phyloP scores from a whole-genome alignment of 768 basidiomycete genomes.

The Termitomyces sp. region DNA sequence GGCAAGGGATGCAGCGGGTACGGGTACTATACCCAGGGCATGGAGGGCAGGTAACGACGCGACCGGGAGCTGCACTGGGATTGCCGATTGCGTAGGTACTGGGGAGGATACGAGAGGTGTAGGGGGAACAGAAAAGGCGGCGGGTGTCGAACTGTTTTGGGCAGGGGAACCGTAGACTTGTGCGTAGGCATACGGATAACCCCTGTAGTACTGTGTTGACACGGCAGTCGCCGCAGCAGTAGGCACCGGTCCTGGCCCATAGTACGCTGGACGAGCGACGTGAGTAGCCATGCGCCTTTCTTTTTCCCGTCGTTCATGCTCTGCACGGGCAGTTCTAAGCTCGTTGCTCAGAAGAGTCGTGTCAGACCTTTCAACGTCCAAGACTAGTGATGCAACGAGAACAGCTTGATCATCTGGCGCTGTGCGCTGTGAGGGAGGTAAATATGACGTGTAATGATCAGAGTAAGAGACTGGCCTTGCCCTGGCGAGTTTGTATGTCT shows the following conservation, averaged over 20 bases:
- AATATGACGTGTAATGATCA: background rate
- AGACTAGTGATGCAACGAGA: slow-evolving; percentile 52
- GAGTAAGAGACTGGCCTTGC: slow-evolving; percentile 42
- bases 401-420: slow-evolving; percentile 62
- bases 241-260: slow-evolving; percentile 21
- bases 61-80: slow-evolving; percentile 70
- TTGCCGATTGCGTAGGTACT: slow-evolving; percentile 27
- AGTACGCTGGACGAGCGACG: slow-evolving; percentile 38
- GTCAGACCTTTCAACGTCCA: slow-evolving; percentile 66
- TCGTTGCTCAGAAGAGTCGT: slow-evolving; percentile 51
- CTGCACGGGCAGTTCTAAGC: slow-evolving; percentile 54
- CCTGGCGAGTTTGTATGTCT: slow-evolving; percentile 45
- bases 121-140: slow-evolving; percentile 27
- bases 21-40: slow-evolving; percentile 68
- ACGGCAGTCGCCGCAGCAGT: slow-evolving; percentile 24
- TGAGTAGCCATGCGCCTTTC: slow-evolving; percentile 53
- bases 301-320: slow-evolving; percentile 63
- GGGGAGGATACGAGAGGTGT: slow-evolving; percentile 18
- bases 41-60: slow-evolving; percentile 60
- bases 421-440: slow-evolving; percentile 37
- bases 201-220: slow-evolving; percentile 55
- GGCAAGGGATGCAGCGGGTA: slow-evolving; percentile 50
- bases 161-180: slow-evolving; percentile 44
- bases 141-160: slow-evolving; percentile 25
- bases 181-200: slow-evolving; percentile 61